Evolutionary conservation across 1,284 basidiomycete genomes (phyloP).

Genomic region (Clitocybe nebularis): DNA sequence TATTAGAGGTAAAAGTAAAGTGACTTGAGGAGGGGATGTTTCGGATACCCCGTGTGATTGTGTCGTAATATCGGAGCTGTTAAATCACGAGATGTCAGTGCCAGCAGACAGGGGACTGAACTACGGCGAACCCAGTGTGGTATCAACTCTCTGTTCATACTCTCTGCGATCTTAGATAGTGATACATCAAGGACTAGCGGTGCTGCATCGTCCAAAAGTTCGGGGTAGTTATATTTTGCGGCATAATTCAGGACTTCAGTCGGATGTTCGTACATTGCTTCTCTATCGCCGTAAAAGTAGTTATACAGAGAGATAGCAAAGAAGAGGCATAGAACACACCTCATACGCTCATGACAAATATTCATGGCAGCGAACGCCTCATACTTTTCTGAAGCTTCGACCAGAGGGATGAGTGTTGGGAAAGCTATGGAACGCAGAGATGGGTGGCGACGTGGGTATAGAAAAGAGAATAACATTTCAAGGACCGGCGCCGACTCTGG

Average conservation of each 20-base stretch:
- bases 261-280: neutral
- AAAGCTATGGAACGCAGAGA: conserved; percentile 12
- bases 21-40: neutral
- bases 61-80: neutral
- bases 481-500: conserved; percentile 9
- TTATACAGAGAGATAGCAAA: neutral
- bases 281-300: neutral
- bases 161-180: neutral
- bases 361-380: conserved; percentile 15
- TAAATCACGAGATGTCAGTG: neutral
- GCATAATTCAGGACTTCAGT: neutral
- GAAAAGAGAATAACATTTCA: conserved; percentile 14
- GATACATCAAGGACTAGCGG: neutral
- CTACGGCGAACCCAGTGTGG: neutral
- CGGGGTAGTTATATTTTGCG: neutral
- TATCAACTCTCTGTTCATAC: neutral
- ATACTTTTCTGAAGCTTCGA: conserved; percentile 19
- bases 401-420: conserved; percentile 8
- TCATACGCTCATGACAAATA: conserved; percentile 12
- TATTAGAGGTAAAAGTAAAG: too few relatives aligned
- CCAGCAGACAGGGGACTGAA: neutral
- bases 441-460: conserved; percentile 15
- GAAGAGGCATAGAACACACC: conserved; percentile 3
- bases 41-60: neutral
- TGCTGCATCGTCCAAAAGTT: neutral